phyloP scores from a whole-genome alignment of 441 rosid genomes.

The Erysimum pusillum region DNA sequence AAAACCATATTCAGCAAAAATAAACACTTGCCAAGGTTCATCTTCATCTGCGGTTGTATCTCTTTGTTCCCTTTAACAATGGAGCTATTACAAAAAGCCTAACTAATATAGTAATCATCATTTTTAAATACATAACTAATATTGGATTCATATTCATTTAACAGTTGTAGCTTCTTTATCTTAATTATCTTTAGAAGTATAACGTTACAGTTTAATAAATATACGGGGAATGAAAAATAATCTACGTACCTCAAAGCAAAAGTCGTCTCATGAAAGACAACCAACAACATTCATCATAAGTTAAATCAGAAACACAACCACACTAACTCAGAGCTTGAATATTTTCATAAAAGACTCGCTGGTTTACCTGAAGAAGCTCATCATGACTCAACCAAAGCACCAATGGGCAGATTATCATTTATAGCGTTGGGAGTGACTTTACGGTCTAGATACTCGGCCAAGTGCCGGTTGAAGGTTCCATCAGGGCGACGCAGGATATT shows the following conservation, averaged over 20 bases:
- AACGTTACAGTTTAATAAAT: not conserved
- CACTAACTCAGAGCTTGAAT: too few species aligned
- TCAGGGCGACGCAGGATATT: constrained; percentile 69
- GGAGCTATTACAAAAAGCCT: not conserved
- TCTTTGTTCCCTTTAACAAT: not conserved
- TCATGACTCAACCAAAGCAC: too few species aligned
- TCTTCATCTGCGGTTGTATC: not conserved
- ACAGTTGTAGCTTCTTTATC: too few species aligned
- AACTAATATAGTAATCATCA: not conserved
- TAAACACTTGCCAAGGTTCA: constrained; percentile 8
- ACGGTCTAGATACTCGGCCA: constrained; percentile 77
- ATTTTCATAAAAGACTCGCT: too few species aligned
- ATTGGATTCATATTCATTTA: not conserved
- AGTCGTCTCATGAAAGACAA: too few species aligned
- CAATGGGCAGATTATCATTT: too few species aligned
- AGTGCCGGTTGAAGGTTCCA: constrained; percentile 75
- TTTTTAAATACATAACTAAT: too few species aligned
- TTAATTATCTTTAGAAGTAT: not conserved
- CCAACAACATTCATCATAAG: too few species aligned
- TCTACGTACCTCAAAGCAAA: not conserved
- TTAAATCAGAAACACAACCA: too few species aligned
- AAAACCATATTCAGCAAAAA: constrained; percentile 14
- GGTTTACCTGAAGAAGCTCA: too few species aligned
- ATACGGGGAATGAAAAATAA: not conserved
- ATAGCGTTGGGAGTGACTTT: constrained; percentile 65